Evolutionary conservation across 768 basidiomycete species (phyloP).

Genomic region (Lenzites betulinus): DNA sequence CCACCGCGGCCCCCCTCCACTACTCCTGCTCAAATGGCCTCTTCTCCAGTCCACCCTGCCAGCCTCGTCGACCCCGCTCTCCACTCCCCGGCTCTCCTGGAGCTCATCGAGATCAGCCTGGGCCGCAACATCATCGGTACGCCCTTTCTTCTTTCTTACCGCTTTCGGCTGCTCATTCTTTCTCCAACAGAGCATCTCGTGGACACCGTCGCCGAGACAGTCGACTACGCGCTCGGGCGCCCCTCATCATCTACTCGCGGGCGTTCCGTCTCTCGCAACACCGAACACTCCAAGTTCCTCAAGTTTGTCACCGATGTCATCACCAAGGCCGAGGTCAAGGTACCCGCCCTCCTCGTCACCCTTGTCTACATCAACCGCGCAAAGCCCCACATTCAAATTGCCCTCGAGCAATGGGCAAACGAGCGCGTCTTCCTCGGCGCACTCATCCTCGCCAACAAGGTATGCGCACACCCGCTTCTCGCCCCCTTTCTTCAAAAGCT

Average conservation of each 20-base stretch:
- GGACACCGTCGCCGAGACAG: slow-evolving; percentile 68
- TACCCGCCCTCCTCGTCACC: slow-evolving; percentile 66
- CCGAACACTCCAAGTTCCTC: slow-evolving; percentile 59
- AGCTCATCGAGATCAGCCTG: slow-evolving; percentile 69
- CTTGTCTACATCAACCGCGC: slow-evolving; percentile 80
- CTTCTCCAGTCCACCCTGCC: slow-evolving; percentile 43
- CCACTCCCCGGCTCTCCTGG: slow-evolving; percentile 66
- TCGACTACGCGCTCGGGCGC: slow-evolving; percentile 75
- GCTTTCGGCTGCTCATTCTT: not conserved
- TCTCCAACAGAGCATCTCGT: slow-evolving; percentile 60
- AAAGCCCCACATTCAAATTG: slow-evolving; percentile 78
- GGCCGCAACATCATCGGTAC: slow-evolving; percentile 63
- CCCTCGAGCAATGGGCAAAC: slow-evolving; percentile 81
- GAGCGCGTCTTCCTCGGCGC: slow-evolving; percentile 91
- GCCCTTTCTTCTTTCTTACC: slow-evolving; percentile 29
- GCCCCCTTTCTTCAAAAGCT: slow-evolving; percentile 15
- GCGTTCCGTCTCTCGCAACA: slow-evolving; percentile 46
- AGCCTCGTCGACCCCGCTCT: slow-evolving; percentile 62
- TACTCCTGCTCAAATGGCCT: slow-evolving; percentile 19
- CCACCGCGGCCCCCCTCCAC: slow-evolving; percentile 20
- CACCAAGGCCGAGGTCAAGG: slow-evolving; percentile 70
- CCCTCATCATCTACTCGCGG: slow-evolving; percentile 57
- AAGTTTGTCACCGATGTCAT: slow-evolving; percentile 70
- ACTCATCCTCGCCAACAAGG: slow-evolving; percentile 86
- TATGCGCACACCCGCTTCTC: slow-evolving; percentile 35